A percentile compares a stretch with the other conserved stretches of the same genome.
These are phyloP conservation scores for Pseudopyrenochaeta lycopersici DNA, from an alignment of 2,329 filamentous ascomycete genomes.

Conservation along the genomic window DNA sequence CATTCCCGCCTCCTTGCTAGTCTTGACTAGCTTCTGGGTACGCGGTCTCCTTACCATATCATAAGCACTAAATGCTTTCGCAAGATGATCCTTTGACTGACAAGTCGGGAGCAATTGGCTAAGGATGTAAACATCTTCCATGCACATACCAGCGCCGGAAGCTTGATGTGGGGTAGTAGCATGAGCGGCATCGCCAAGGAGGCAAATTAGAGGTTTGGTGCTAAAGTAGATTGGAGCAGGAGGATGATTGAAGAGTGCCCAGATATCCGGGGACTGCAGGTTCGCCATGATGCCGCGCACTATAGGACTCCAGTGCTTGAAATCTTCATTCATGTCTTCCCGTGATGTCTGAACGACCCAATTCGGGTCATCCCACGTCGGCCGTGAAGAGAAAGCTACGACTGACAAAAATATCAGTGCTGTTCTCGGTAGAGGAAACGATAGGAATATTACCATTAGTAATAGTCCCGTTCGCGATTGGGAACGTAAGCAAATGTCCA, in stretches of 20 bases:
- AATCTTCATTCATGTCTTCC: constrained; percentile 40
- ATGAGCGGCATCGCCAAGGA: constrained; percentile 67
- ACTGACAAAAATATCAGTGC: constrained; percentile 19
- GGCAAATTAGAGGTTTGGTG: constrained; percentile 45
- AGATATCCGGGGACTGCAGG: constrained; percentile 59
- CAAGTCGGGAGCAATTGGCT: constrained; percentile 46
- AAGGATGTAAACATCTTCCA: constrained; percentile 63
- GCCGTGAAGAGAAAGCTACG: constrained; percentile 34
- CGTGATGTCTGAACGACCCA: constrained; percentile 39
- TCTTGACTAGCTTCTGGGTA: constrained; percentile 51
- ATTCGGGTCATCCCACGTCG: constrained; percentile 27
- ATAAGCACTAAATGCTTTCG: constrained; percentile 49
- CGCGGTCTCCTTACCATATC: constrained; percentile 51
- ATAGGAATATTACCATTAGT: constrained; percentile 58
- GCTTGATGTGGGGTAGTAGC: constrained; percentile 63
- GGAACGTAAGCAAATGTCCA: constrained; percentile 69
- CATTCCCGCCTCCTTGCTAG: constrained; percentile 50
- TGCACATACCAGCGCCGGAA: constrained; percentile 63
- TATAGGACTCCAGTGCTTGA: constrained; percentile 27
- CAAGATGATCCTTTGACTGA: constrained; percentile 21
- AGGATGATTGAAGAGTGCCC: constrained; percentile 59
- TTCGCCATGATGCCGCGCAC: constrained; percentile 29
- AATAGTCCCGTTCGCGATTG: constrained; percentile 64
- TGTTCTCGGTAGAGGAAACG: too few relatives aligned
- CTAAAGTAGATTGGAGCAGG: constrained; percentile 53